These are phyloP conservation scores for Fusarium pseudonygamai DNA, from an alignment of 2,329 filamentous ascomycete species.

Conservation along the genomic window DNA sequence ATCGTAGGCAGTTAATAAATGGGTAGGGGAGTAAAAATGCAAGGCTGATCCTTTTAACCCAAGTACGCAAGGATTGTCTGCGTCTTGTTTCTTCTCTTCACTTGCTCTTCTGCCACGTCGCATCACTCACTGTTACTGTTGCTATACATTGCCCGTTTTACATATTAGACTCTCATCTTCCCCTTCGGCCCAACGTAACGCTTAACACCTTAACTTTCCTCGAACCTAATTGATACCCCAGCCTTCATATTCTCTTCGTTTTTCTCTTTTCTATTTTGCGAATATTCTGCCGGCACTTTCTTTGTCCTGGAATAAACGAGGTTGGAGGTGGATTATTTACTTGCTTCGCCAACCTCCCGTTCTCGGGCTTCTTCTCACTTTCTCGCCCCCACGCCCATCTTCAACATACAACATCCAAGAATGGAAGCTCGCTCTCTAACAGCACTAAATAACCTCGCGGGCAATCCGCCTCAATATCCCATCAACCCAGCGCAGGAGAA, in stretches of 20 bases:
- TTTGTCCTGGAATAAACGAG: slow-evolving; percentile 1
- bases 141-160: not conserved
- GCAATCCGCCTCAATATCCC: slow-evolving; percentile 87
- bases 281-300: not conserved
- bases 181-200: slow-evolving; percentile 14
- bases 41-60: slow-evolving; percentile 14
- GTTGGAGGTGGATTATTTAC: slow-evolving; percentile 12
- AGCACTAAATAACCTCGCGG: slow-evolving; percentile 80
- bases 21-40: not conserved
- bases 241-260: not conserved
- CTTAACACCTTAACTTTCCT: slow-evolving; percentile 5
- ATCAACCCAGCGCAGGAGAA: slow-evolving; percentile 75
- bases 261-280: not conserved
- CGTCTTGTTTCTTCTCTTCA: not conserved
- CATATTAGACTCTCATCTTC: slow-evolving; percentile 10
- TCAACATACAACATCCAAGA: slow-evolving; percentile 36
- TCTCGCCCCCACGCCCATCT: slow-evolving; percentile 14
- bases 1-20: not conserved
- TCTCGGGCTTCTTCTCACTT: slow-evolving; percentile 1
- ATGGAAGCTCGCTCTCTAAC: slow-evolving; percentile 88
- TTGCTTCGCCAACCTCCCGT: slow-evolving; percentile 19
- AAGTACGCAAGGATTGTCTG: not conserved
- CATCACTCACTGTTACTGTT: not conserved
- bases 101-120: slow-evolving; percentile 20
- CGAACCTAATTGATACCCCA: slow-evolving; percentile 13